Evolutionary conservation across 2,329 filamentous ascomycete genomes (phyloP).

Genomic region (Curvularia sp.): DNA sequence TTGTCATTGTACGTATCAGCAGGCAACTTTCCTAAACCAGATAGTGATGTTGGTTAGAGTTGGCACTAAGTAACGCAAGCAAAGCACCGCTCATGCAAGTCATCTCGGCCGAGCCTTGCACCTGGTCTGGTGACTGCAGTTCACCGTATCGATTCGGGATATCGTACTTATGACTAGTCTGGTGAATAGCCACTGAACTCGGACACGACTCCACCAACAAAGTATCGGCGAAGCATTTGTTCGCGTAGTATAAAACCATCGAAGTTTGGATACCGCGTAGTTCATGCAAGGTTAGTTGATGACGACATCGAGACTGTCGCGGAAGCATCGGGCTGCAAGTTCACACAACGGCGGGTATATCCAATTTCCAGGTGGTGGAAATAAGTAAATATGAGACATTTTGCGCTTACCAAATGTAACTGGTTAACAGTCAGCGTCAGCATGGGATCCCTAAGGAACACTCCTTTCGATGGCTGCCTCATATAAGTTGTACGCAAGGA

Average conservation of each 20-base stretch:
- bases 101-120: constrained; percentile 7
- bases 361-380: neutral
- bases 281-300: neutral
- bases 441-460: neutral
- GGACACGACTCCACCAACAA: neutral
- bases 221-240: neutral
- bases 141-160: neutral
- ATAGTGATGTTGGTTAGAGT: constrained; percentile 1
- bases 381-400: neutral
- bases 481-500: neutral
- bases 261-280: neutral
- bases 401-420: neutral
- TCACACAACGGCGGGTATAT: neutral
- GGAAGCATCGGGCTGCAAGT: neutral
- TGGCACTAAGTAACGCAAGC: constrained; percentile 5
- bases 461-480: neutral
- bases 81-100: constrained; percentile 2
- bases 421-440: neutral
- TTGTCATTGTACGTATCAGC: neutral
- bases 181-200: neutral
- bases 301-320: neutral
- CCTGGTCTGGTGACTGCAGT: neutral
- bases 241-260: neutral
- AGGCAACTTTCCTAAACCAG: neutral
- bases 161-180: neutral